Conservation (phyloP, 2,329 filamentous ascomycete genomes). For the Zymoseptoria ardabiliae region DNA sequence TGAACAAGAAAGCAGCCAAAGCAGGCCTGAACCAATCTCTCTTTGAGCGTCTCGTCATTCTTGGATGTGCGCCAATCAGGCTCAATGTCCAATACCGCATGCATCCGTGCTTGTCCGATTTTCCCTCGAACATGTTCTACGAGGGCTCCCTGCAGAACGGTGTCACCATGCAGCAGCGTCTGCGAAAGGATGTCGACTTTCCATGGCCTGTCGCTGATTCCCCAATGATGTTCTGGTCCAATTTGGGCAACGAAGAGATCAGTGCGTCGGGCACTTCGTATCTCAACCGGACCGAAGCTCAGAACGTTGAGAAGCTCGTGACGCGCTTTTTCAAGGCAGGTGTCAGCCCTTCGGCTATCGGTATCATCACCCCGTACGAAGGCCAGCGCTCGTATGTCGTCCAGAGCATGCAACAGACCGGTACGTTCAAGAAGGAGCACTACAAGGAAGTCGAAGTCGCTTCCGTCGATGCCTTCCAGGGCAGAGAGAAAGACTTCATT, state of each 20-base stretch:
- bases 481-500: constrained; percentile 98
- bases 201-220: constrained; percentile 91
- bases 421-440: constrained; percentile 94
- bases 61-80: constrained; percentile 84
- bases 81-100: constrained; percentile 98
- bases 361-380: constrained; percentile 97
- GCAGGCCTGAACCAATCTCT: constrained; percentile 96
- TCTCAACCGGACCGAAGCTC: constrained; percentile 92
- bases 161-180: constrained; percentile 78
- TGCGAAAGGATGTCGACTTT: constrained; percentile 92
- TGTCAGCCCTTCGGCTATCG: constrained; percentile 87
- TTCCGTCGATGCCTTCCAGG: constrained; percentile 97
- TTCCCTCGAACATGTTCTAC: constrained; percentile 99
- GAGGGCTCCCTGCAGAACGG: constrained; percentile 95
- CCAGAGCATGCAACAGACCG: constrained; percentile 97
- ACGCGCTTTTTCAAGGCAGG: constrained; percentile 98
- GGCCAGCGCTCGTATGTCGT: constrained; percentile 97
- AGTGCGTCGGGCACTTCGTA: constrained; percentile 97
- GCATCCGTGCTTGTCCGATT: constrained; percentile 95
- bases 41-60: constrained; percentile 89
- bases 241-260: constrained; percentile 94
- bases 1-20: constrained; percentile 99
- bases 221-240: constrained; percentile 99
- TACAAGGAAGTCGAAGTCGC: constrained; percentile 99
- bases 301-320: constrained; percentile 97